These are phyloP conservation scores for Thuja plicata DNA, from an alignment of 83 land plant genomes.

Conservation along the genomic window DNA sequence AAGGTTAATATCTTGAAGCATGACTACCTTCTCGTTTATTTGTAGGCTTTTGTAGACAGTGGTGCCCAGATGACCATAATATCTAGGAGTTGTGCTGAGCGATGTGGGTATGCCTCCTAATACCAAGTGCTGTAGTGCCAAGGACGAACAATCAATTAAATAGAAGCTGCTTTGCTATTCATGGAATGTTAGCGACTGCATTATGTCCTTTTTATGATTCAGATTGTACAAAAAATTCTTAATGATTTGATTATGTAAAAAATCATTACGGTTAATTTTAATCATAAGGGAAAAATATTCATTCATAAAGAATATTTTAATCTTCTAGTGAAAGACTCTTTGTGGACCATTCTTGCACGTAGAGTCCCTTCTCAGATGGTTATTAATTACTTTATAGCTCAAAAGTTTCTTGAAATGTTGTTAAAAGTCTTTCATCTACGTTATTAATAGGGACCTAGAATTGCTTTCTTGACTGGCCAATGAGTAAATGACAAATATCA, in stretches of 20 bases:
- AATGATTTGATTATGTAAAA: not conserved
- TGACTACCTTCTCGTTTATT: not conserved
- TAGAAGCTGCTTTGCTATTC: not conserved
- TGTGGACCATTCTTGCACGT: no score
- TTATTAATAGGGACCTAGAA: not conserved
- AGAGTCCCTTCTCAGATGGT: no score
- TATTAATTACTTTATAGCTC: no score
- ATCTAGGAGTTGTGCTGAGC: conserved; percentile 94
- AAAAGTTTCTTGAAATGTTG: no score
- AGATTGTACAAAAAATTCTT: not conserved
- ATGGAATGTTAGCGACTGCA: not conserved
- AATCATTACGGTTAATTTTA: not conserved
- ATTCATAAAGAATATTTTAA: not conserved
- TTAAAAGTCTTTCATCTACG: not conserved
- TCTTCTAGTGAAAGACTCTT: not conserved
- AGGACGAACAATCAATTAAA: not conserved
- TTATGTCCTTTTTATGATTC: not conserved
- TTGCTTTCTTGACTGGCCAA: not conserved
- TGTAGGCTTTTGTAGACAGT: conserved; percentile 98
- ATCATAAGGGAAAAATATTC: not conserved
- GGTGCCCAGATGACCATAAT: conserved; percentile 99
- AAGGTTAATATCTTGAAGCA: not conserved
- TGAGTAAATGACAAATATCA: not conserved
- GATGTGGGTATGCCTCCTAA: conserved; percentile 79
- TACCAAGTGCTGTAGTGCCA: not conserved